Percentiles rank a stretch among this genome's conserved stretches.
These are phyloP conservation scores for Strobilomyces confusus DNA, from an alignment of 768 basidiomycete genomes.

Conservation along the genomic window DNA sequence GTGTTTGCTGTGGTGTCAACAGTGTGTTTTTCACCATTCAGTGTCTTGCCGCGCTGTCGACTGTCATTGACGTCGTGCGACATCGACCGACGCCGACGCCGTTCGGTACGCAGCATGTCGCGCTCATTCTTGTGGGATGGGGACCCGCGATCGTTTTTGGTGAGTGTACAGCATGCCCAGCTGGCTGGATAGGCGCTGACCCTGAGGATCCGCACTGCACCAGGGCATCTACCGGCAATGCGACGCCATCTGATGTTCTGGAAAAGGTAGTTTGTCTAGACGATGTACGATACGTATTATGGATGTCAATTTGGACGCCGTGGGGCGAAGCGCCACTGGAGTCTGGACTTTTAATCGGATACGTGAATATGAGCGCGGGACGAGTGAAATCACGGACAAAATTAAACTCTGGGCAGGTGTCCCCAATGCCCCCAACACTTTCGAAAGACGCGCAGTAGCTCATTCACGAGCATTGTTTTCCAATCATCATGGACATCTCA, in stretches of 20 bases:
- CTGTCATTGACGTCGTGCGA: conserved; percentile 46
- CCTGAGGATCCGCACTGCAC: too few relatives aligned
- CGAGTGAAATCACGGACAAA: not conserved
- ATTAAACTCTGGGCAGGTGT: not conserved
- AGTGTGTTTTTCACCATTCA: conserved; percentile 46
- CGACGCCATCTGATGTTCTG: conserved; percentile 38
- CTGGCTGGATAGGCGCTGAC: not conserved
- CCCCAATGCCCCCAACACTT: conserved; percentile 18
- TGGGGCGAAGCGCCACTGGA: not conserved
- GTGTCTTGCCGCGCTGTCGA: conserved; percentile 46
- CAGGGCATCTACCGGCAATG: conserved; percentile 38
- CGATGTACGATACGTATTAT: not conserved
- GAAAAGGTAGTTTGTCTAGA: conserved; percentile 13
- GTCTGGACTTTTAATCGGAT: too few relatives aligned
- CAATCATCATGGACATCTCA: not conserved
- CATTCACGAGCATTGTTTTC: not conserved
- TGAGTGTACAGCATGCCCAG: conserved; percentile 18
- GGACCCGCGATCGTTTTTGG: conserved; percentile 55
- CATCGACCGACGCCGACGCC: conserved; percentile 40
- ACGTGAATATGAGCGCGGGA: not conserved
- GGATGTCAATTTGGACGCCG: not conserved
- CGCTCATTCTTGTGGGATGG: conserved; percentile 57
- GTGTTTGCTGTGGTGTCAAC: not conserved
- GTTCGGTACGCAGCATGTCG: conserved; percentile 64
- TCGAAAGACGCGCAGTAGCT: conserved; percentile 1